Base-by-base conservation (phyloP, 169 alveolate species). In the Plasmodium gallinaceum region DNA sequence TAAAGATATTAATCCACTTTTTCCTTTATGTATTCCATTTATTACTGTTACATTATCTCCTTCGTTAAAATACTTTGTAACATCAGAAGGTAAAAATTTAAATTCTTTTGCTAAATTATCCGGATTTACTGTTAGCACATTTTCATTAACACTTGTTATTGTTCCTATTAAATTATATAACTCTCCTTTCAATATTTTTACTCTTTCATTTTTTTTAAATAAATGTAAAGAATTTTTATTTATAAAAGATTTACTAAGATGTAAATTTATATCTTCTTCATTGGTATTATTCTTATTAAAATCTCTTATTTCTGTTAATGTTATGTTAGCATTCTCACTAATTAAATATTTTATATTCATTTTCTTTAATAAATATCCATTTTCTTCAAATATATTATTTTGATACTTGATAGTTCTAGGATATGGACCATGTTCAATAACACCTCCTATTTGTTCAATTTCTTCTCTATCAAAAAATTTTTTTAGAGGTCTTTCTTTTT, bases 321-420 rank as follows among this genome's bases (percentile, higher is more conserved):
- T 95, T 14, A 83, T 83, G 24, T 83, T 83, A 8, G 97, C 96
- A 73, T 95, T 87, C 32, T 96, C 96, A 12, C 73, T 87, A 32
- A 88, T 68, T 10, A 95, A 68, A 68, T 95, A 87, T 57, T 93
- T 93, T 37, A 94, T 86, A 66, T 93, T 95, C 92, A 95, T 94
- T 62, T 93, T 94, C 48, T 91, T 85, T 80, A 95, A 52, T n/a
- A 95, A 68, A 66, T 93, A 94, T 16, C 97, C 97, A 46, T 94
- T 90, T 66, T 95, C 97, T 71, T 92, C 95, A 88, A 95, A 95
- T 26, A 95, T 92, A 92, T 93, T 92, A 52, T 95, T 95, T 88
- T 94, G 94, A 87, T 94, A 95, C 26, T 95, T 92, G 64, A 93
- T 91, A n/a, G 97, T 95, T 24, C 97, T 96, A 16, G 97, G 97